Percentiles rank a stretch among this genome's conserved stretches.
Conservation (phyloP, 805 yeast species). For the Hanseniaspora thailandica region DNA sequence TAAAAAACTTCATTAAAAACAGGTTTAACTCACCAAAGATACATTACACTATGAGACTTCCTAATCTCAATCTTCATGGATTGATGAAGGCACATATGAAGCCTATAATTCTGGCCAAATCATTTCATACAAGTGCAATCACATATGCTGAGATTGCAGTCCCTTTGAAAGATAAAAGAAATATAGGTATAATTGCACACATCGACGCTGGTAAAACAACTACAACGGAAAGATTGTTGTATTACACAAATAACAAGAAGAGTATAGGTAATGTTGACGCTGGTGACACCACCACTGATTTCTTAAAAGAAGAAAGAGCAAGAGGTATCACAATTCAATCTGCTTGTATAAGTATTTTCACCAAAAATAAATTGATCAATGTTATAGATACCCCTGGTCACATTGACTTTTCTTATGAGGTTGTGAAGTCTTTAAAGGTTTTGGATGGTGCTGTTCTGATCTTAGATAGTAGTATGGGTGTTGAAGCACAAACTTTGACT, state of each 20-base stretch:
- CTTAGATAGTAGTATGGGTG: conserved; percentile 93
- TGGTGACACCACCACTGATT: conserved; percentile 94
- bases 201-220: conserved; percentile 98
- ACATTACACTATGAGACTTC: background rate
- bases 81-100: background rate
- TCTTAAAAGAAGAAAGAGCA: conserved; percentile 73
- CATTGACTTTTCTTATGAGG: conserved; percentile 94
- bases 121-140: background rate
- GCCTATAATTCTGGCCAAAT: background rate
- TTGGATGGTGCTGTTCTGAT: conserved; percentile 90
- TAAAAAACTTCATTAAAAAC: too few relatives aligned
- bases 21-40: too few relatives aligned
- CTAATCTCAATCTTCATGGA: background rate
- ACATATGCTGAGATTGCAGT: background rate
- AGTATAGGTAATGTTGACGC: conserved; percentile 88
- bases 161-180: conserved; percentile 37
- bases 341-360: conserved; percentile 85
- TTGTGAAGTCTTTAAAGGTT: conserved; percentile 75
- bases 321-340: conserved; percentile 94
- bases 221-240: conserved; percentile 92
- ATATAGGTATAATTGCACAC: conserved; percentile 96
- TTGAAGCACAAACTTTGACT: conserved; percentile 94
- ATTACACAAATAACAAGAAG: conserved; percentile 66
- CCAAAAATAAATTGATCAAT: conserved; percentile 64
- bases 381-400: conserved; percentile 97